Percentiles rank a stretch among this genome's conserved stretches.
phyloP scores from a whole-genome alignment of 345 rosid species.

The Salix dunnii region DNA sequence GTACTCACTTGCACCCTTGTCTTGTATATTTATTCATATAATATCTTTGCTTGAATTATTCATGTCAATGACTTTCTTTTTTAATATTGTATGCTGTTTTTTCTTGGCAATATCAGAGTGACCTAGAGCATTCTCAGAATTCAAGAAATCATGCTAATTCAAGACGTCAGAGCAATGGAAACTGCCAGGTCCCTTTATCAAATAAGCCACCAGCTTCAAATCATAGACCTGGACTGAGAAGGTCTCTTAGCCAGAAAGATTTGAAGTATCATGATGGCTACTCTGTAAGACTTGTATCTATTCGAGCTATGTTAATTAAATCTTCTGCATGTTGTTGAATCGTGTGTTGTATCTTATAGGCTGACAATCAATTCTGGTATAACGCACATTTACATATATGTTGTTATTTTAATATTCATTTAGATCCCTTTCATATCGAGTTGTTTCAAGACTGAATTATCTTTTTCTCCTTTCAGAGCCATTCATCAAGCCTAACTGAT shows the following conservation, averaged over 20 bases:
- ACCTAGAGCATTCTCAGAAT: constrained; percentile 47
- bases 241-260: constrained; percentile 72
- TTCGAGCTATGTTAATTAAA: constrained; percentile 5
- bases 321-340: not conserved
- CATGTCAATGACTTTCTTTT: not conserved
- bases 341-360: constrained; percentile 2
- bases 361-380: not conserved
- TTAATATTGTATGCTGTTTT: constrained; percentile 1
- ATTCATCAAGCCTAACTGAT: constrained; percentile 81
- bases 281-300: constrained; percentile 58
- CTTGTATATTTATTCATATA: not conserved
- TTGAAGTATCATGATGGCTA: constrained; percentile 69
- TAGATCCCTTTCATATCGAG: not conserved
- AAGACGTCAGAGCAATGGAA: constrained; percentile 39
- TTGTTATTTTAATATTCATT: not conserved
- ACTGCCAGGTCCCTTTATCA: constrained; percentile 31
- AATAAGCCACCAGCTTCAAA: constrained; percentile 39
- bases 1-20: not conserved
- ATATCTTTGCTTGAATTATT: not conserved
- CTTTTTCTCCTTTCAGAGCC: constrained; percentile 56
- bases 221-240: constrained; percentile 51
- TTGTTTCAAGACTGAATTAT: not conserved
- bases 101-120: constrained; percentile 56
- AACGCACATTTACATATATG: not conserved
- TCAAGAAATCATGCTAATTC: constrained; percentile 34